Base-by-base conservation (phyloP, 306 rosid species). In the Cyclanthera cordifolia region DNA sequence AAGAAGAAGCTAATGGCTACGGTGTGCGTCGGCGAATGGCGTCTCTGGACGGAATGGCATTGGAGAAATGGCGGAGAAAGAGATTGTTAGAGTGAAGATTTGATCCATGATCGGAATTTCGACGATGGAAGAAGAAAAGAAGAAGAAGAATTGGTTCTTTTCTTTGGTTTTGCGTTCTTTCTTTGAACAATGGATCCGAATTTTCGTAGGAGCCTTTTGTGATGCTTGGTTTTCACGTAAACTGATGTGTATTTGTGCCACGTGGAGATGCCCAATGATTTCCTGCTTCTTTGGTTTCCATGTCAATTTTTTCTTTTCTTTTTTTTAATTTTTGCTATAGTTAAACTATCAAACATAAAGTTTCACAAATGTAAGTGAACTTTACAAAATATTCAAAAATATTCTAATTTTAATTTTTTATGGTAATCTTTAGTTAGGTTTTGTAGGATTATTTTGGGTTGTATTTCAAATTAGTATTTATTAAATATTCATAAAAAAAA, bases 161-260 rank as follows among this genome's bases (percentile, higher is more conserved):
- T 41, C 69, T 41, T 63, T 63, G 52, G 19, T 63, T 63, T 41
- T 1, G 49, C 50, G 68, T 50, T 61, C 50, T 37, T 8, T 59
- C 49, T 12, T 46, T 46, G 49, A 46, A 59, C 48, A 59, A 46
- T 59, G 45, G 67, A 60, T 60, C 48, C 25, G 67, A 60, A 17
- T 60, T 60, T 60, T 37, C 67, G 20, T 2, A 11, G n/a, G 69
- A 37, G 28, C 11, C 5, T 37, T 37, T 37, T 17, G 32, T 11
- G 69, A 19, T 32, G 32, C 67, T 59, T 59, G 47, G 25, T 59
- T 59, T 32, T 20, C 67, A 17, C 15, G 67, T 63, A 41, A 63
- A 41, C 52, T 1, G 34, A 20, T 63, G 32, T 15, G n/a, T 5
- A 5, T 9, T 39, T 23, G 3, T 32, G 50, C 69, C 69, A 61